Conservation (phyloP, 805 yeast genomes). For the Starmerella floris region DNA sequence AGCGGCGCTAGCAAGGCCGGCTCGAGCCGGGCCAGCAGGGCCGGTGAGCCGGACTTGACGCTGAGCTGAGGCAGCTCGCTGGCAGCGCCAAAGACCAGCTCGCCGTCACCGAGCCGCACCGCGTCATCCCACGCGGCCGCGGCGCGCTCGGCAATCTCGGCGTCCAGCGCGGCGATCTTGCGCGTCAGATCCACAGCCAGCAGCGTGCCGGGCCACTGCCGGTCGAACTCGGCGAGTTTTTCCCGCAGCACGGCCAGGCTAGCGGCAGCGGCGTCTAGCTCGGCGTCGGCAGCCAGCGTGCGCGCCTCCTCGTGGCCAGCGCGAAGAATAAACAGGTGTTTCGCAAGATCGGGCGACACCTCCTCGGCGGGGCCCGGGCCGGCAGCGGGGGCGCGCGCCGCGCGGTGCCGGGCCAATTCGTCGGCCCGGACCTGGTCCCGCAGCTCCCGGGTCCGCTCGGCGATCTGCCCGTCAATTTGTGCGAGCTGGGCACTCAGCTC, state of each 20-base stretch:
- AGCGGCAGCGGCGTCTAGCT: background rate
- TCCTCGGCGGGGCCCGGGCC: no score
- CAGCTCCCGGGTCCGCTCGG: background rate
- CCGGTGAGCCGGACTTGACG: background rate
- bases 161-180: background rate
- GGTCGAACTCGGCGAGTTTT: background rate
- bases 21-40: background rate
- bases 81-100: background rate
- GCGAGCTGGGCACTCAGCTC: background rate
- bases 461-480: background rate
- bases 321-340: background rate
- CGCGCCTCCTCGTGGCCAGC: background rate
- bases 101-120: background rate
- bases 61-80: background rate
- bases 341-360: background rate
- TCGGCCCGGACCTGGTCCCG: background rate
- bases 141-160: background rate
- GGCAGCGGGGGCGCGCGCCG: no score
- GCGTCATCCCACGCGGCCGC: background rate
- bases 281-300: background rate
- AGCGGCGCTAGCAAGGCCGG: background rate
- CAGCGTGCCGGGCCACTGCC: background rate
- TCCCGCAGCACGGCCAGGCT: background rate
- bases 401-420: background rate
- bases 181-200: conserved; percentile 7